phyloP scores from a whole-genome alignment of 2,329 filamentous ascomycete genomes.

The Dactylella cylindrospora region DNA sequence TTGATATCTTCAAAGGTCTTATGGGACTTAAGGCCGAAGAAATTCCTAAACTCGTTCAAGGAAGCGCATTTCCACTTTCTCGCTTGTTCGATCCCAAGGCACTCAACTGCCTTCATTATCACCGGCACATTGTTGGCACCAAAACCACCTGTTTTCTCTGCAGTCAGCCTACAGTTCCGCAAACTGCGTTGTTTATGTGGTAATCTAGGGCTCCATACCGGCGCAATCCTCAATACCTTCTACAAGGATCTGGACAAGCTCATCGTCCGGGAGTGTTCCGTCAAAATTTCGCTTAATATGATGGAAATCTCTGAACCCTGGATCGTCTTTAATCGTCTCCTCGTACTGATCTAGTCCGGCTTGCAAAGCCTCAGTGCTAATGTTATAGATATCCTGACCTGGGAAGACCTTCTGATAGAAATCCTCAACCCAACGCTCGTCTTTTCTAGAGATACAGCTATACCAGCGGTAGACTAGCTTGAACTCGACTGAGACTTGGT shows the following conservation, averaged over 20 bases:
- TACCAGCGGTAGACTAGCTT: slow-evolving; percentile 88
- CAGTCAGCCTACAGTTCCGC: background rate
- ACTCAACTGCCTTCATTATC: slow-evolving; percentile 73
- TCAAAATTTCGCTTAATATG: slow-evolving; percentile 62
- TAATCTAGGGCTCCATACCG: slow-evolving; percentile 50
- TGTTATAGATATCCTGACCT: slow-evolving; percentile 14
- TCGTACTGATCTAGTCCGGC: slow-evolving; percentile 66
- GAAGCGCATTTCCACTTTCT: slow-evolving; percentile 75
- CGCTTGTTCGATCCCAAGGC: slow-evolving; percentile 76
- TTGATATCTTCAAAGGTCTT: slow-evolving; percentile 82
- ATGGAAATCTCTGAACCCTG: slow-evolving; percentile 68
- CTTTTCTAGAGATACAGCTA: slow-evolving; percentile 71
- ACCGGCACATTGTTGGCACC: slow-evolving; percentile 73
- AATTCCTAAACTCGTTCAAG: slow-evolving; percentile 81
- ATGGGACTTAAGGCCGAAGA: slow-evolving; percentile 75
- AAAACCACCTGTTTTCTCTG: slow-evolving; percentile 58
- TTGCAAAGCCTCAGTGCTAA: slow-evolving; percentile 65
- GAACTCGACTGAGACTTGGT: slow-evolving; percentile 84
- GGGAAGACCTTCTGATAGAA: slow-evolving; percentile 65
- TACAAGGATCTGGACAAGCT: slow-evolving; percentile 69
- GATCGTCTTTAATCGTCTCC: slow-evolving; percentile 64
- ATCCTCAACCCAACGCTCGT: slow-evolving; percentile 74
- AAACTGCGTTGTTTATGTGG: slow-evolving; percentile 46
- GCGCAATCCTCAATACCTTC: slow-evolving; percentile 75
- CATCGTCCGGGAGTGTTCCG: slow-evolving; percentile 73